A percentile compares a stretch with the other conserved stretches of the same genome.
These are phyloP conservation scores for Auriscalpium vulgare DNA, from an alignment of 768 basidiomycete species.

Conservation along the genomic window DNA sequence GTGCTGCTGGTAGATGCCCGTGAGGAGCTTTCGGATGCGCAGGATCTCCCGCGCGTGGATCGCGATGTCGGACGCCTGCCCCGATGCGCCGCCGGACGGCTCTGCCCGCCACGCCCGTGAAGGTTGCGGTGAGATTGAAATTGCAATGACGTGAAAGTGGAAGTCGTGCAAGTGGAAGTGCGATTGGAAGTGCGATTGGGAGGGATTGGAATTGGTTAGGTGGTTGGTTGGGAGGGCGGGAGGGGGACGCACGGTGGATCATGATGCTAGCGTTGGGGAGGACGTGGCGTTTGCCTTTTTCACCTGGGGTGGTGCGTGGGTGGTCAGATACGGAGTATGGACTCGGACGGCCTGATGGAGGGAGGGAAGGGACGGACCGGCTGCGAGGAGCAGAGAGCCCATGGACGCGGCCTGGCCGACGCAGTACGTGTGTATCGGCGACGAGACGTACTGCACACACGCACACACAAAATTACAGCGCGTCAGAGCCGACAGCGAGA, in stretches of 20 bases:
- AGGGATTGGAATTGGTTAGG: background rate
- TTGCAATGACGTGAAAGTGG: too few species aligned
- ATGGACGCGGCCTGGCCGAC: constrained; percentile 93
- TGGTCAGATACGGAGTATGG: constrained; percentile 9
- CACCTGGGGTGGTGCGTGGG: constrained; percentile 33
- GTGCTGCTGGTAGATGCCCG: constrained; percentile 84
- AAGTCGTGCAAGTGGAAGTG: too few species aligned
- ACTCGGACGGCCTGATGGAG: background rate
- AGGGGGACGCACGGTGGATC: constrained; percentile 77
- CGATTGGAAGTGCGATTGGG: too few species aligned
- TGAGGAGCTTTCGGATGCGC: constrained; percentile 75
- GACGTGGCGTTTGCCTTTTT: constrained; percentile 84
- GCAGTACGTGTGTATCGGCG: constrained; percentile 95
- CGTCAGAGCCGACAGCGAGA: background rate
- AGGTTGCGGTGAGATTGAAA: too few species aligned
- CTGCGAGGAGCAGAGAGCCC: constrained; percentile 89
- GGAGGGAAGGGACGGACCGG: constrained; percentile 34
- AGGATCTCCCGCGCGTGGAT: constrained; percentile 96
- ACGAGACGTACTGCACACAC: constrained; percentile 63
- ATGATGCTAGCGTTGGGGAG: constrained; percentile 94
- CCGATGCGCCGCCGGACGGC: constrained; percentile 92
- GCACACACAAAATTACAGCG: too few species aligned
- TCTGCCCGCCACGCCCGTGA: constrained; percentile 51
- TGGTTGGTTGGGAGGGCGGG: background rate
- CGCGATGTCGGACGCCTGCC: constrained; percentile 95